A percentile compares a stretch with the other conserved stretches of the same genome.
phyloP scores from a whole-genome alignment of 345 rosid species.

The Acer yangbiense region DNA sequence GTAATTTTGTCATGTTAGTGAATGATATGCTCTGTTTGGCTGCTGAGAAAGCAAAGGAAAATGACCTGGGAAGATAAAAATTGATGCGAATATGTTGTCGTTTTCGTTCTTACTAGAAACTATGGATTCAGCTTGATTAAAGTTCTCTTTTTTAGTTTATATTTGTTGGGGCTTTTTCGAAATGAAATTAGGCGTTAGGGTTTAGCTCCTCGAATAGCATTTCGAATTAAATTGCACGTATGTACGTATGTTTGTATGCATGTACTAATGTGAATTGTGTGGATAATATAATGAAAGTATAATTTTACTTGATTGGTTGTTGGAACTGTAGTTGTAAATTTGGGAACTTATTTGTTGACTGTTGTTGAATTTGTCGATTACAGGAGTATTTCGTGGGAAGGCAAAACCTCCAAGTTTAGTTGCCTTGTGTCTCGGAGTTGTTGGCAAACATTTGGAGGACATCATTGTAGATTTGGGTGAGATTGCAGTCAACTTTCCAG shows the following conservation, averaged over 20 bases:
- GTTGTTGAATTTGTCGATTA: constrained; percentile 7
- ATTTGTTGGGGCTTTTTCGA: not conserved
- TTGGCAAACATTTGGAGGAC: constrained; percentile 85
- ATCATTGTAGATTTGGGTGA: constrained; percentile 59
- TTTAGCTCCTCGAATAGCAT: not conserved
- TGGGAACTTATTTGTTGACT: not conserved
- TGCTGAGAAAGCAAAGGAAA: not conserved
- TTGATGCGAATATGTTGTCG: not conserved
- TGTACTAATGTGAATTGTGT: not conserved
- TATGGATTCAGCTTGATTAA: constrained; percentile 2
- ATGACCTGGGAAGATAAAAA: not conserved
- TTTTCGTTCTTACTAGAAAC: not conserved
- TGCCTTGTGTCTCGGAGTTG: constrained; percentile 75
- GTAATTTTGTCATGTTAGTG: not conserved
- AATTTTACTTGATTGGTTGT: not conserved
- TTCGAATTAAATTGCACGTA: not conserved
- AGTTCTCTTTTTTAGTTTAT: not conserved
- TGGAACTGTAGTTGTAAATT: not conserved
- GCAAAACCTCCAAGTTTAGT: constrained; percentile 61
- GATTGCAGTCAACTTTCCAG: constrained; percentile 62
- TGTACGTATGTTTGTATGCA: no score
- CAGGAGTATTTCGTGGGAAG: constrained; percentile 43
- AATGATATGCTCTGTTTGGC: not conserved
- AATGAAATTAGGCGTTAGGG: not conserved
- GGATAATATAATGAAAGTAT: not conserved